Base-by-base conservation (phyloP, 2,329 filamentous ascomycete genomes). In the Talaromyces rugulosus region DNA sequence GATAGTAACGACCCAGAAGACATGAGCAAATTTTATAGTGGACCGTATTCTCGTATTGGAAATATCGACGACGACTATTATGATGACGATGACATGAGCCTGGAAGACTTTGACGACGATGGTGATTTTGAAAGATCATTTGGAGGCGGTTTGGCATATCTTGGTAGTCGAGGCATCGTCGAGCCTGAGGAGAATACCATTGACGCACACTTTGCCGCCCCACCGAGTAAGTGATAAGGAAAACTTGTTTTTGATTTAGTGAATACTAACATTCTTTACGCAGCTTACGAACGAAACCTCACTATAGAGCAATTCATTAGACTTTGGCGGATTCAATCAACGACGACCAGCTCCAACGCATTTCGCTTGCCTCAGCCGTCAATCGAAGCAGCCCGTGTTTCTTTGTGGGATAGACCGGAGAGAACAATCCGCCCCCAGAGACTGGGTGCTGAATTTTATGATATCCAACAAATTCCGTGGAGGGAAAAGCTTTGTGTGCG, bases 381-480 rank as follows among this genome's bases (percentile, higher is more conserved):
- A 14, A 65, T 68, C n/a, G 69, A 72, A 34, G 64, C 76, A 2
- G 68, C 70, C 3, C 71, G 70, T 51, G 71, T 76, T 50, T 66
- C 72, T n/a, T 65, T 68, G 28, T 77, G 75, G 74, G 60, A 64
- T 23, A 73, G 73, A 5, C 76, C 72, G 12, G 66, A 64, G 11
- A 71, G 71, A 56, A 70, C 73, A 31, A 57, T 69, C 12, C 72
- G 76, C 7, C 76, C 76, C 0, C 63, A 66, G 3, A 59, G 65
- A 2, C 18, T 56, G 16, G 71, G 69, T 57, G 62, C 62, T 12
- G 69, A 70, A 11, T 68, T 69, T 7, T 78, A 70, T 58, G 77
- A 79, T 61, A 68, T 79, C 16, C 77, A 79, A 62, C 75, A 76
- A 52, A 78, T 79, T 12, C 77, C 77, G 1, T 79, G 77, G 77